Conservation (phyloP, 2,329 filamentous ascomycete species). For the Trichophyton equinum region DNA sequence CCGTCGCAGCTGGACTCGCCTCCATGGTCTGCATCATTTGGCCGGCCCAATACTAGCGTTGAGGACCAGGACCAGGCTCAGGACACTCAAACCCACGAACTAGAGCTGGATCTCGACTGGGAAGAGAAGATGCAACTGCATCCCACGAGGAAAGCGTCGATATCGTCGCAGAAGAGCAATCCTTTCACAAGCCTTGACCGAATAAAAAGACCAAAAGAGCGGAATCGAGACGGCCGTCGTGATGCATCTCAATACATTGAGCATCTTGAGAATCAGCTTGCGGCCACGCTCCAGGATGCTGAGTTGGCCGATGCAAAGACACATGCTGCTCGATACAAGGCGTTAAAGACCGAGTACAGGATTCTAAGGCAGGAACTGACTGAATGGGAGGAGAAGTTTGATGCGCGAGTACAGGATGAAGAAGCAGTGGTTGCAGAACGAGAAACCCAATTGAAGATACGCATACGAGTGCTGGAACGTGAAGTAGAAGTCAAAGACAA, state of each 20-base stretch:
- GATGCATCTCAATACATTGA: constrained; percentile 38
- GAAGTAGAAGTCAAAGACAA: constrained; percentile 21
- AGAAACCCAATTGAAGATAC: constrained; percentile 21
- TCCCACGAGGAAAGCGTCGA: background rate
- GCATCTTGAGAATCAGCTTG: constrained; percentile 37
- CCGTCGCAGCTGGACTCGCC: constrained; percentile 8
- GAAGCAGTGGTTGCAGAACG: constrained; percentile 19
- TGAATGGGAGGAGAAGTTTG: constrained; percentile 23
- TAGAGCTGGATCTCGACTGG: background rate
- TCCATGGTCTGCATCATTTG: background rate
- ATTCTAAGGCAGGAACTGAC: constrained; percentile 22
- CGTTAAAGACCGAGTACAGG: constrained; percentile 23
- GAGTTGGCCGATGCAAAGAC: constrained; percentile 31
- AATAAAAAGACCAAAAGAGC: background rate
- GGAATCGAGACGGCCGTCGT: constrained; percentile 17
- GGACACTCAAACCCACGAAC: background rate
- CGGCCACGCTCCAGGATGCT: constrained; percentile 28
- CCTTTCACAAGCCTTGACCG: constrained; percentile 5
- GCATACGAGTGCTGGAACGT: constrained; percentile 22
- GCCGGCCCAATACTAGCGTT: background rate
- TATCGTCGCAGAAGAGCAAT: constrained; percentile 12
- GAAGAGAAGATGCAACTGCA: background rate
- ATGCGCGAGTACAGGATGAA: constrained; percentile 23
- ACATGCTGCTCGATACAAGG: constrained; percentile 26
- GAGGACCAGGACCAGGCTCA: constrained; percentile 3